A percentile compares a stretch with the other conserved stretches of the same genome.
Conservation (phyloP, 2,329 filamentous ascomycete species). For the Beauveria medogensis region DNA sequence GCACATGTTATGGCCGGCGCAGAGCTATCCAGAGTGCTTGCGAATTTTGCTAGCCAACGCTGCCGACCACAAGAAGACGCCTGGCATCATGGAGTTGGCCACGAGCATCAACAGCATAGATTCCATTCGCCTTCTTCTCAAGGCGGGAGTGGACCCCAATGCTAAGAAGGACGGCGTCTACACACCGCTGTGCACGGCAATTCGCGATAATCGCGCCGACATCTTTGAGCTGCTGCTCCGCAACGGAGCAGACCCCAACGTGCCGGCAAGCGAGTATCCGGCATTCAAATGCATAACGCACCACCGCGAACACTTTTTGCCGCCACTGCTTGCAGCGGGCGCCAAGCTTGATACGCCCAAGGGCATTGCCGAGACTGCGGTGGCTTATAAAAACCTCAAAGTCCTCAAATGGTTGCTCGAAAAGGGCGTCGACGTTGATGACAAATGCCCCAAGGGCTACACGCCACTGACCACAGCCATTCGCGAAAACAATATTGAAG, state of each 20-base stretch:
- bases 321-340: conserved; percentile 51
- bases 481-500: conserved; percentile 47
- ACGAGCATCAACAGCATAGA: conserved; percentile 56
- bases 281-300: conserved; percentile 63
- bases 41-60: conserved; percentile 50
- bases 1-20: conserved; percentile 59
- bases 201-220: conserved; percentile 56
- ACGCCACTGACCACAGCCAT: conserved; percentile 61
- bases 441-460: conserved; percentile 46
- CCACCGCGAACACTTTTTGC: conserved; percentile 52
- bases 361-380: conserved; percentile 58
- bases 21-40: conserved; percentile 49
- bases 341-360: conserved; percentile 51
- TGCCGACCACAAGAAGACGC: conserved; percentile 51
- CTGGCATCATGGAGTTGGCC: conserved; percentile 57
- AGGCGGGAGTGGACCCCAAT: conserved; percentile 53
- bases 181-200: conserved; percentile 59
- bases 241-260: conserved; percentile 54
- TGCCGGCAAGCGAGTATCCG: conserved; percentile 55
- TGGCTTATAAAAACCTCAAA: conserved; percentile 52
- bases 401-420: conserved; percentile 54
- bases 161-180: conserved; percentile 57
- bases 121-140: conserved; percentile 47
- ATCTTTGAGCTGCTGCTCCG: conserved; percentile 52
- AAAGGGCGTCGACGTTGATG: conserved; percentile 52